Evolutionary conservation across 208 protist genomes (phyloP), one percentile per base, ranked within the genome.

Genomic region (Wallacemonas sp.): DNA sequence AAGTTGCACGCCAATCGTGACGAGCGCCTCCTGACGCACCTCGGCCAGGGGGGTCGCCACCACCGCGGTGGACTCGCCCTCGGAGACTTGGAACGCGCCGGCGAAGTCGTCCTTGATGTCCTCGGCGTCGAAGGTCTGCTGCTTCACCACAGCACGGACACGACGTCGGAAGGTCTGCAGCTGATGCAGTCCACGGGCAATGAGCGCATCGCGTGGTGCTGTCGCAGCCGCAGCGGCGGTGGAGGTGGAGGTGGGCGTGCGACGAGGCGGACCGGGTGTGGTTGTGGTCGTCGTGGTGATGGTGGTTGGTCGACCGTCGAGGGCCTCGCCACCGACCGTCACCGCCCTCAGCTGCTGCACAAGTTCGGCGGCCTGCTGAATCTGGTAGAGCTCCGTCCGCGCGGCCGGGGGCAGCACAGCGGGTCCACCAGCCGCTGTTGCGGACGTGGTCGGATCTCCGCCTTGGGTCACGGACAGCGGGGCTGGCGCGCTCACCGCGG

Each of bases 71-170:
- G 31, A 72, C 76, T 36, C 52, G 31, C 52, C 32, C 29, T 59
- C 52, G 28, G 48, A 44, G 8, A 71, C 78, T 23, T 62, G 72
- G 42, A 69, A 85, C 33, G 68, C 74, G 52, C 76, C 68, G 1
- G 71, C 39, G 20, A 73, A 64, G 39, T 91, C 79, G 26, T 77
- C 86, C 48, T 81, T 74, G 32, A 95, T 81, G 54, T 95, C 90
- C 72, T 95, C 82, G 2, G 90, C 90, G 52, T 95, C 87, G 73
- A 86, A 92, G n/a, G 92, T 72, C 65, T 93, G 90, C 70, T 92
- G 86, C 39, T 87, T 84, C 66, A 95, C 80, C 12, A 81, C 61
- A 18, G 73, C 61, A 3, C 90, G 76, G 8, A 83, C 79, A 31
- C 75, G 78, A 3, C 74, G 79, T 14, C 82, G 83, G 70, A 87